These are phyloP conservation scores for Phytophthora melonis DNA, from an alignment of 352 stramenopile species.

Conservation along the genomic window DNA sequence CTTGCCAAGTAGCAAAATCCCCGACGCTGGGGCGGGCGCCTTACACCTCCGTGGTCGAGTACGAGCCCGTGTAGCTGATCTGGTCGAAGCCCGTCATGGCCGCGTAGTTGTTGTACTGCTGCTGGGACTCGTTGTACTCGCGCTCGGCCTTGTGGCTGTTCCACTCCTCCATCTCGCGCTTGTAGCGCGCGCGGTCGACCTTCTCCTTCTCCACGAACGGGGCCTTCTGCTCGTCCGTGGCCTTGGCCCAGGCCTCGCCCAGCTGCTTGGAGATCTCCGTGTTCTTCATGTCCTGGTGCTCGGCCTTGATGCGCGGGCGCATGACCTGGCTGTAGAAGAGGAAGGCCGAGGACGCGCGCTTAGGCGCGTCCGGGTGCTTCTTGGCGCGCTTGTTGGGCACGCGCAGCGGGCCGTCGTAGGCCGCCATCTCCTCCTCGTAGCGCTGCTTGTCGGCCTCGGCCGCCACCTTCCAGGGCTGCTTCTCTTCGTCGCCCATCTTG, in stretches of 20 bases:
- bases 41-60: conserved; percentile 78
- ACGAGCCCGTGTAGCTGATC: conserved; percentile 78
- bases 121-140: conserved; percentile 84
- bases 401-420: conserved; percentile 91
- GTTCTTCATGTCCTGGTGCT: conserved; percentile 96
- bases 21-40: neutral
- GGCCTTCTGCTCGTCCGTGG: conserved; percentile 91
- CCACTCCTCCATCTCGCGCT: conserved; percentile 94
- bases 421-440: conserved; percentile 95
- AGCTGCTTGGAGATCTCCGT: conserved; percentile 96
- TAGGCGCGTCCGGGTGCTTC: conserved; percentile 95
- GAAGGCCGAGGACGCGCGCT: conserved; percentile 95
- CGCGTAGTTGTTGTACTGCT: conserved; percentile 85
- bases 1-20: conserved; percentile 12
- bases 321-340: conserved; percentile 95
- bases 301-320: conserved; percentile 88
- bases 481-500: conserved; percentile 92
- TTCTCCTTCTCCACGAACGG: conserved; percentile 95
- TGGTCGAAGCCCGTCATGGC: conserved; percentile 87
- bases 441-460: conserved; percentile 94
- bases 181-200: conserved; percentile 92
- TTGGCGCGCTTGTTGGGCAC: conserved; percentile 95
- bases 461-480: conserved; percentile 93
- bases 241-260: conserved; percentile 93
- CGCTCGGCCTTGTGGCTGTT: conserved; percentile 87